These are phyloP conservation scores for Psilocybe cyanescens DNA, from an alignment of 768 basidiomycete species.

Conservation along the genomic window DNA sequence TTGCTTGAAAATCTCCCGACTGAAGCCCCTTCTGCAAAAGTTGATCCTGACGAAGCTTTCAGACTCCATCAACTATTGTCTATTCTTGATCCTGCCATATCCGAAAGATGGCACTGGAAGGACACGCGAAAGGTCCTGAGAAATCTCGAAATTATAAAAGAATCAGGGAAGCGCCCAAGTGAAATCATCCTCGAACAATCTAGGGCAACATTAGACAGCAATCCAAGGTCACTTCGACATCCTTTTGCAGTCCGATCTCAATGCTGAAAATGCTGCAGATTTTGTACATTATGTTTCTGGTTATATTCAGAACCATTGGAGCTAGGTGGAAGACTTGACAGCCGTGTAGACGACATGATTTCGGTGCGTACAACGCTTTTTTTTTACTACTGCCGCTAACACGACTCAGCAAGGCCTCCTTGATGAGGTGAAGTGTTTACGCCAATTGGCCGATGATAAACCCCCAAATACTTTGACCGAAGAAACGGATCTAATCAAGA, in stretches of 20 bases:
- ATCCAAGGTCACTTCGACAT: conserved; percentile 52
- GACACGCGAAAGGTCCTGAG: conserved; percentile 91
- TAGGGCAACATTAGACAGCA: conserved; percentile 30
- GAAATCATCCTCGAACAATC: conserved; percentile 72
- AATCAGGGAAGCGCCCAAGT: conserved; percentile 65
- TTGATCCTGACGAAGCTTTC: conserved; percentile 57
- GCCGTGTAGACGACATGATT: conserved; percentile 89
- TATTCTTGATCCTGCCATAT: conserved; percentile 72
- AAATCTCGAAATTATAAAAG: conserved; percentile 76
- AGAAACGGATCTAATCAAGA: conserved; percentile 5
- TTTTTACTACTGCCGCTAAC: neutral
- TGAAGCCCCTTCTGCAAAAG: conserved; percentile 57
- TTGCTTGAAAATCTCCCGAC: conserved; percentile 65
- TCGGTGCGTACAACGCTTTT: conserved; percentile 47
- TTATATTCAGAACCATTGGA: conserved; percentile 71
- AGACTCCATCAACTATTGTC: conserved; percentile 69
- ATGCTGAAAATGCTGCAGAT: conserved; percentile 50
- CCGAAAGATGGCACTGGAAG: conserved; percentile 92
- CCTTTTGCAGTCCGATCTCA: neutral
- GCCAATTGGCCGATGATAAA: conserved; percentile 29
- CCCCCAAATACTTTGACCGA: neutral
- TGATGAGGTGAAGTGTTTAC: conserved; percentile 71
- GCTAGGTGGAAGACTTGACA: conserved; percentile 72
- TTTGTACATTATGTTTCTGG: conserved; percentile 89
- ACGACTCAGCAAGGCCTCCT: conserved; percentile 71